Evolutionary conservation across 805 yeast genomes (phyloP), one percentile per base, ranked within the genome.

Genomic region (Lipomyces sp.): DNA sequence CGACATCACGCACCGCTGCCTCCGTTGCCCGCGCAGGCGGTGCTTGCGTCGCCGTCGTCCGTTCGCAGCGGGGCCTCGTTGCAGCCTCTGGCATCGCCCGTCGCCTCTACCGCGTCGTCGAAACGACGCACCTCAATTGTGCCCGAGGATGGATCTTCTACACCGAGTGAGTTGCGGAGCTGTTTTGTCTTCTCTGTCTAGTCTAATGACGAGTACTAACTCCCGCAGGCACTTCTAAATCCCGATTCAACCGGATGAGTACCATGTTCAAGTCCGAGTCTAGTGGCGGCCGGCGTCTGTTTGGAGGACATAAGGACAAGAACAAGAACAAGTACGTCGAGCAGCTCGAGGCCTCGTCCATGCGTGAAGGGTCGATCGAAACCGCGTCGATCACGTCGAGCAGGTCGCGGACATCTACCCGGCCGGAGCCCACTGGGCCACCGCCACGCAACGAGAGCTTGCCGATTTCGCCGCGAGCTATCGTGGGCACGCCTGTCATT

Each of bases 271-370:
- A 51, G 19, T 29, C 46, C 22, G 45, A 49, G 21, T 8, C 21
- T 16, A 21, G 36, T 26, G 45, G 51, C 21, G 53, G 63, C 7
- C 54, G 55, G 2, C 47, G 60, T 13, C 28, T 57, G 19, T 59
- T 59, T 37, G 47, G 51, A 11, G 37, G 49, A 16, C 37, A 38
- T 22, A 52, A 58, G 31, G 54, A 53, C 45, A 49, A 53, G 36
- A 38, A 34, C 22, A 32, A 34, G 21, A 26, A 46, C 13, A 36
- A 39, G 16, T 32, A 41, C 26, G 28, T 21, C 24, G 50, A 49
- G 31, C 41, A 43, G 28, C 5, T 40, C 11, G 47, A 39, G 3
- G 24, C 32, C 21, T 44, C 45, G 32, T 36, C 54, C 14, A 32
- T 46, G 7, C 40, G 39, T 13, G 43, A 35, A 34, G 8, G 24